Evolutionary conservation across 2,329 filamentous ascomycete genomes (phyloP).

Genomic region (Scytalidium sp.): DNA sequence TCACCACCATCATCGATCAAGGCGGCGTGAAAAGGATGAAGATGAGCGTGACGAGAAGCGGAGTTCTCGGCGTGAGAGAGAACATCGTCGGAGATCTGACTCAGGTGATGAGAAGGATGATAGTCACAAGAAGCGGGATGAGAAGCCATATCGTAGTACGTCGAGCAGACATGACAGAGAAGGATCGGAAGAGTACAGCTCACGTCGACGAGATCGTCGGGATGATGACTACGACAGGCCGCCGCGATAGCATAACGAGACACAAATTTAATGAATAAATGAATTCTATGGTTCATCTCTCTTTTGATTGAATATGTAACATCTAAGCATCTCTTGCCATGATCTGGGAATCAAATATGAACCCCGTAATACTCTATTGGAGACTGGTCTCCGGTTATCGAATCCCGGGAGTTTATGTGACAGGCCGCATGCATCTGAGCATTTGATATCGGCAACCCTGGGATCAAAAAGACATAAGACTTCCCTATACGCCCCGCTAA

Average conservation of each 20-base stretch:
- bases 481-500: constrained; percentile 25
- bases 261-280: not conserved
- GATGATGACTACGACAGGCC: not conserved
- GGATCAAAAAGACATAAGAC: no score
- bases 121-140: constrained; percentile 11
- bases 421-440: not conserved
- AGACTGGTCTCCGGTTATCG: not conserved
- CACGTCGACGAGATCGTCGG: not conserved
- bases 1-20: constrained; percentile 22
- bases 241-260: not conserved
- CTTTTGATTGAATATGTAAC: no score
- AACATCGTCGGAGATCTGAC: constrained; percentile 1
- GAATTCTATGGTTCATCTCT: no score
- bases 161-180: constrained; percentile 2
- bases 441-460: not conserved
- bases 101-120: constrained; percentile 4
- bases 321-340: no score
- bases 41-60: constrained; percentile 8
- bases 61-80: constrained; percentile 10
- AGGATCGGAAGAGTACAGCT: not conserved
- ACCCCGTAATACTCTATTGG: no score
- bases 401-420: no score
- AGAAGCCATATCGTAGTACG: not conserved
- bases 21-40: constrained; percentile 5
- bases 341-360: no score